Evolutionary conservation across 768 basidiomycete genomes (phyloP).

Genomic region (Xerocomellus dryophilus): DNA sequence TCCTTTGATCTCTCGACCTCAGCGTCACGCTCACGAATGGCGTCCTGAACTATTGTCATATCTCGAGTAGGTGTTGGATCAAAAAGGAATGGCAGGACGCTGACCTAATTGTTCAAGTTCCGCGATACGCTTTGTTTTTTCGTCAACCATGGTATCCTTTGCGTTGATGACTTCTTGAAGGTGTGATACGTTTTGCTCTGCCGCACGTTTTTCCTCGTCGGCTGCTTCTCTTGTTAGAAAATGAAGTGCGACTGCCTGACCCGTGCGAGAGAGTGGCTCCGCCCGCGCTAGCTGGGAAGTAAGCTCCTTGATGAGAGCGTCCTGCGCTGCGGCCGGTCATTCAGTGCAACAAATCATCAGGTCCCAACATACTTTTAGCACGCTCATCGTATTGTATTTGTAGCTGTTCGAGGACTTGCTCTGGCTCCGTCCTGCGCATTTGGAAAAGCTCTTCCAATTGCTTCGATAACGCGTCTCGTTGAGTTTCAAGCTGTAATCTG

Average conservation of each 20-base stretch:
- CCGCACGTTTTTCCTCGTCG: slow-evolving; percentile 58
- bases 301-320: slow-evolving; percentile 45
- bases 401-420: slow-evolving; percentile 49
- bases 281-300: slow-evolving; percentile 51
- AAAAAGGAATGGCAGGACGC: slow-evolving; percentile 10
- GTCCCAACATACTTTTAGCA: slow-evolving; percentile 44
- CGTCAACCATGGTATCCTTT: slow-evolving; percentile 39
- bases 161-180: slow-evolving; percentile 44
- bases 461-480: slow-evolving; percentile 44
- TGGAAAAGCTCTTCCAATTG: slow-evolving; percentile 60
- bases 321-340: slow-evolving; percentile 47
- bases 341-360: neutral
- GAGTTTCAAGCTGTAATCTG: slow-evolving; percentile 32
- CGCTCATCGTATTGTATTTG: slow-evolving; percentile 50
- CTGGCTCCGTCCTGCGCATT: slow-evolving; percentile 63
- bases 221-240: slow-evolving; percentile 73
- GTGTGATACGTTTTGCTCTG: slow-evolving; percentile 47
- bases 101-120: slow-evolving; percentile 50
- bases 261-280: slow-evolving; percentile 51
- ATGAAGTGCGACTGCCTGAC: slow-evolving; percentile 52
- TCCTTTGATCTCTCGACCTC: slow-evolving; percentile 58
- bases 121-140: slow-evolving; percentile 45
- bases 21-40: slow-evolving; percentile 53
- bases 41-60: slow-evolving; percentile 43
- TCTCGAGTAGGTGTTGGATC: neutral